A percentile compares a stretch with the other conserved stretches of the same genome.
These are phyloP conservation scores for Eremochloa ophiuroides DNA, from an alignment of 176 grass and related monocot genomes.

Conservation along the genomic window DNA sequence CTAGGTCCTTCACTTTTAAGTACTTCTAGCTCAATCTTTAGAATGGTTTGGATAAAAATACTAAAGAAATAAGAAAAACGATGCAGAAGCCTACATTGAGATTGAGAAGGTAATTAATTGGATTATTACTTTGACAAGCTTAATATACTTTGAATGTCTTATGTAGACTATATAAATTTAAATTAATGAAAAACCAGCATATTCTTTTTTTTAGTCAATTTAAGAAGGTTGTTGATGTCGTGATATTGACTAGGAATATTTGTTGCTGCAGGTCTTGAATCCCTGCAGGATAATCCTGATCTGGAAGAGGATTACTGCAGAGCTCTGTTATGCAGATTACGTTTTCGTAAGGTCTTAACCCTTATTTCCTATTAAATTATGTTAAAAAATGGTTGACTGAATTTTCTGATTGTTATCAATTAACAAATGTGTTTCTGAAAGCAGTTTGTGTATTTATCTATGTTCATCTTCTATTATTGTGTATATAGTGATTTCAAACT, in stretches of 20 bases:
- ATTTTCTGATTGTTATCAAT: conserved; percentile 13
- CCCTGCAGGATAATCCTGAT: conserved; percentile 82
- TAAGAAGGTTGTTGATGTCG: background rate
- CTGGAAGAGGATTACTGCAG: conserved; percentile 91
- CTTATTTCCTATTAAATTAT: conserved; percentile 51
- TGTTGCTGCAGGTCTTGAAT: conserved; percentile 68
- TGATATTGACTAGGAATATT: conserved; percentile 27
- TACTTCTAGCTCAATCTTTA: background rate
- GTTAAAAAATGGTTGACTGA: conserved; percentile 1
- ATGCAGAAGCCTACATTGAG: background rate
- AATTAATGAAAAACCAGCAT: background rate
- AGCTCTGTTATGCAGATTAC: conserved; percentile 90
- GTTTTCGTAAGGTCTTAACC: conserved; percentile 99
- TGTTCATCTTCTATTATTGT: conserved; percentile 21
- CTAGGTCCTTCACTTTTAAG: background rate
- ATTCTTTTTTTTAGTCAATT: background rate
- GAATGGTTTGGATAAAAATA: background rate
- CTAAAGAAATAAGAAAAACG: background rate
- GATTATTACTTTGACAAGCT: conserved; percentile 2
- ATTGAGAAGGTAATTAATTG: background rate
- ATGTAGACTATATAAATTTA: background rate
- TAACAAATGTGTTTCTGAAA: background rate
- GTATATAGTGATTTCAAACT: background rate
- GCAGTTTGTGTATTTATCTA: conserved; percentile 19
- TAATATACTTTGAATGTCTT: conserved; percentile 9